Conservation (phyloP, 208 protist species). For the Crithidia thermophila region DNA sequence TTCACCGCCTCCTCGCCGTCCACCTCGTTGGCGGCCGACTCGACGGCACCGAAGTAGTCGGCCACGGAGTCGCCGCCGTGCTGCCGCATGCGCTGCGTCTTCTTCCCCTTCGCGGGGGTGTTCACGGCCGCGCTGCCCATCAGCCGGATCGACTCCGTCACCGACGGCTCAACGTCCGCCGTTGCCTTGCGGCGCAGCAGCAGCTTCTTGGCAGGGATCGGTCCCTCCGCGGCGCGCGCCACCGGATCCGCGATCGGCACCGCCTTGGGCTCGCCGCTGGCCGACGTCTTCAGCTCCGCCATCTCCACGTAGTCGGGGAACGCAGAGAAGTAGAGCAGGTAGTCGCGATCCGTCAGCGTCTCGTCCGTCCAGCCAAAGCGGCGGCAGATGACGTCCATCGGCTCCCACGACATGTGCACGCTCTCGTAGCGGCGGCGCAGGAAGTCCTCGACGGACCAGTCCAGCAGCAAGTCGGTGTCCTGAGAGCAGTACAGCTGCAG, state of each 20-base stretch:
- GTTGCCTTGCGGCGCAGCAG: constrained; percentile 69
- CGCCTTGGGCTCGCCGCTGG: constrained; percentile 39
- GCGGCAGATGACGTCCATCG: constrained; percentile 76
- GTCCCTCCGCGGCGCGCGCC: constrained; percentile 40
- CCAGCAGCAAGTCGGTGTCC: constrained; percentile 79
- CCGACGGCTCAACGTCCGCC: constrained; percentile 77
- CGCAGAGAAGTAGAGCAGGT: constrained; percentile 80
- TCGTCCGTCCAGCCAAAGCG: constrained; percentile 82
- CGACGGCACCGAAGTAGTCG: constrained; percentile 60
- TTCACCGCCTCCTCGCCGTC: constrained; percentile 66
- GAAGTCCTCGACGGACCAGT: constrained; percentile 91
- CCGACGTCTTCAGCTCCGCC: constrained; percentile 64
- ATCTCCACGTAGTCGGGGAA: constrained; percentile 84
- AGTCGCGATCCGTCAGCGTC: constrained; percentile 77
- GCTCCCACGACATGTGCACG: constrained; percentile 91
- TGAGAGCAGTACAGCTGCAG: constrained; percentile 83
- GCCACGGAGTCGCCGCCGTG: constrained; percentile 26
- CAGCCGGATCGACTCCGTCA: constrained; percentile 88
- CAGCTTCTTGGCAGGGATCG: constrained; percentile 67
- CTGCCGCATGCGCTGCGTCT: constrained; percentile 38
- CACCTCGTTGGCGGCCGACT: constrained; percentile 58
- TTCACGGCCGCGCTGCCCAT: constrained; percentile 75
- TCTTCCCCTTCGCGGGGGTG: constrained; percentile 48
- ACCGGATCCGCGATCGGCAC: constrained; percentile 71
- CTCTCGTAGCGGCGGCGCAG: constrained; percentile 91